Conservation (phyloP, 176 grass and related monocot genomes). For the Areca catechu region DNA sequence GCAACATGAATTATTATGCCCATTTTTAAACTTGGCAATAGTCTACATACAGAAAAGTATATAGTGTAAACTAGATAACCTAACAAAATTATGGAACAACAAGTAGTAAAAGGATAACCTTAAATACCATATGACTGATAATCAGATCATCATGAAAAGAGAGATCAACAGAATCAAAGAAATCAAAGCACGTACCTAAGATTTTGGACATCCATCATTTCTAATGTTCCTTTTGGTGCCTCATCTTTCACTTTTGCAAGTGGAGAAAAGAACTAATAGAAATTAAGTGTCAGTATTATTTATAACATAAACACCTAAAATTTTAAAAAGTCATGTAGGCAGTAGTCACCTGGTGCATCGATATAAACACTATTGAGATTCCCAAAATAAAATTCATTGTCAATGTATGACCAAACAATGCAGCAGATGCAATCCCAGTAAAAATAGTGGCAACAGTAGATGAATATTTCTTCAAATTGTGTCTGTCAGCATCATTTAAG, state of each 20-base stretch:
- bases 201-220: conserved; percentile 55
- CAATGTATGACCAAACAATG: conserved; percentile 84
- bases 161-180: background rate
- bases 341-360: conserved; percentile 88
- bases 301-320: conserved; percentile 4
- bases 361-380: conserved; percentile 97
- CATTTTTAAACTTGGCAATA: too few relatives aligned
- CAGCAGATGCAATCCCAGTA: conserved; percentile 89
- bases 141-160: too few relatives aligned
- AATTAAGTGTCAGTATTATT: conserved; percentile 16
- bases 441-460: conserved; percentile 97
- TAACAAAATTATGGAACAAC: too few relatives aligned
- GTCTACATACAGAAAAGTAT: too few relatives aligned
- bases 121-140: too few relatives aligned
- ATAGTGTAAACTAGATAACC: too few relatives aligned
- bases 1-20: too few relatives aligned
- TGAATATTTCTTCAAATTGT: conserved; percentile 99
- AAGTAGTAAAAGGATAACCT: too few relatives aligned
- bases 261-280: conserved; percentile 85
- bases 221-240: conserved; percentile 44
- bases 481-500: conserved; percentile 34
- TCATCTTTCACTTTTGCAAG: conserved; percentile 96
- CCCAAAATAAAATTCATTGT: conserved; percentile 96
- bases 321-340: conserved; percentile 3
- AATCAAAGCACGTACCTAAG: background rate